Base-by-base conservation (phyloP, 805 yeast genomes). In the Pichia rugopelliculosa region DNA sequence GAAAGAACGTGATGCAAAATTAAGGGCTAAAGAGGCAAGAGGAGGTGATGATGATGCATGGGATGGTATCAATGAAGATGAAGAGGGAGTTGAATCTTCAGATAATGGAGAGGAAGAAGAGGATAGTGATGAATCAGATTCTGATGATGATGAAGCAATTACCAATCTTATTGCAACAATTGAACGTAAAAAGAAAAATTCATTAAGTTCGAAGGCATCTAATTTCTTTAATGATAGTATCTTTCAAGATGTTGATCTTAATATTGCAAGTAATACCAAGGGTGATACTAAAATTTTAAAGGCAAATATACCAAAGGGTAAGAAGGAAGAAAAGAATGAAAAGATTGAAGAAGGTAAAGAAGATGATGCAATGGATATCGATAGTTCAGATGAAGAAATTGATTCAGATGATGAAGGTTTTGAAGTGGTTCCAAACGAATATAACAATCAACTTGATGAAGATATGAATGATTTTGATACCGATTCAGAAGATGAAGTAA, bases 121-220 rank as follows among this genome's bases (percentile, higher is more conserved):
- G 41, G 72, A 72, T 42, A 73, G 71, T 33, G 77, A 75, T 36
- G 70, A 70, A 59, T 72, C 68, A 18, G 83, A 78, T 53, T 70
- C 79, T 42, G 90, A 84, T 59, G 87, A 82, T 53, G 89, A 83
- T 59, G 89, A 82, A 55, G 83, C 83, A 36, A 81, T 83, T 48
- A 74, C 68, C 53, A 72, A 69, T 42, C 65, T 82, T 52, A 79
- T 84, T 43, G 77, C 83, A 18, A 80, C 77, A 38, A 57, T 75
- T 44, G 61, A 63, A 37, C 68, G 71, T 41, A 78, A 76, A 53
- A 66, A 65, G 47, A 56, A 48, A 21, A 76, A 76, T 39, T 51
- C 53, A 12, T 69, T 82, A 52, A 60, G 75, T 24, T 67, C 68
- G 39, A 71, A 72, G 36, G 71, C 76, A 7, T 53, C 57, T 17